Evolutionary conservation across 768 basidiomycete genomes (phyloP).

Genomic region (Lactarius tabidus): DNA sequence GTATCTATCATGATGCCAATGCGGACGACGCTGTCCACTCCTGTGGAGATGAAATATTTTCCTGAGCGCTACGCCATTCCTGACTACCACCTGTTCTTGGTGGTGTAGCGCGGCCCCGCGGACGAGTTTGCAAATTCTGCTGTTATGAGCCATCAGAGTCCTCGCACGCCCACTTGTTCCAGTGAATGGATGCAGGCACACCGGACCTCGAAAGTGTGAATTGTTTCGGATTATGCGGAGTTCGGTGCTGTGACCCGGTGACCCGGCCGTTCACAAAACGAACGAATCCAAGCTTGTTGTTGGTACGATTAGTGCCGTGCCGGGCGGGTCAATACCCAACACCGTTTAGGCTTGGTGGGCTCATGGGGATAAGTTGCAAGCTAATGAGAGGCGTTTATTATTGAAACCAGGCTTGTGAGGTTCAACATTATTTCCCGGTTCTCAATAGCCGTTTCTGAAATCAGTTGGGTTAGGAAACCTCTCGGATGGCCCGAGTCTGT

Average conservation of each 20-base stretch:
- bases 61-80: conserved; percentile 23
- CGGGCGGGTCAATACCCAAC: neutral
- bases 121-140: conserved; percentile 21
- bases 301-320: neutral
- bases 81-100: conserved; percentile 8
- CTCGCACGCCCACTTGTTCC: conserved; percentile 10
- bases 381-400: neutral
- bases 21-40: neutral
- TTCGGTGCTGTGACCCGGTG: conserved; percentile 5
- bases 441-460: neutral
- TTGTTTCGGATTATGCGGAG: conserved; percentile 7
- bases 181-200: conserved; percentile 23
- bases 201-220: neutral
- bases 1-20: conserved; percentile 10
- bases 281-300: conserved; percentile 1
- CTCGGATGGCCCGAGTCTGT: neutral
- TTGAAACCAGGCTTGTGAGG: neutral
- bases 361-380: neutral
- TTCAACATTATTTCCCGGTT: neutral
- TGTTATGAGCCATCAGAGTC: conserved; percentile 12
- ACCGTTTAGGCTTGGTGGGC: neutral
- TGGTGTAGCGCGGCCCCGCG: conserved; percentile 13
- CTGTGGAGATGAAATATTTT: neutral
- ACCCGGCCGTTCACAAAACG: conserved; percentile 4
- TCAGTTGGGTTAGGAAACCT: neutral